Base-by-base conservation (phyloP, 495 filamentous ascomycete species). In the Podospora anserina region DNA sequence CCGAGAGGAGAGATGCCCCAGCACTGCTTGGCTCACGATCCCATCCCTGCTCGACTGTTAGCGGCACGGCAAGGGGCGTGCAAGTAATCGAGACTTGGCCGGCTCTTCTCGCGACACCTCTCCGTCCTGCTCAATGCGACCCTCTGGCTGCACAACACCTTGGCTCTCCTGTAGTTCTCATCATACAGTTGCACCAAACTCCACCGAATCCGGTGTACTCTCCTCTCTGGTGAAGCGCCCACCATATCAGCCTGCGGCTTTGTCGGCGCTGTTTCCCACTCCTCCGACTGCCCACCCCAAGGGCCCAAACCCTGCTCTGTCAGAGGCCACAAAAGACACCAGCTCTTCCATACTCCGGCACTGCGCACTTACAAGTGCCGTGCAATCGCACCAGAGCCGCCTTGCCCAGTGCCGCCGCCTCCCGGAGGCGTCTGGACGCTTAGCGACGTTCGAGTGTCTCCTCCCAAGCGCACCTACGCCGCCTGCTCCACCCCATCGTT, bases 201-300 rank as follows among this genome's bases (percentile, higher is more conserved):
- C 75, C 72, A 73, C 69, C 69, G 67, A 66, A 68, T 54, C 66
- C 67, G 65, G 70, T 65, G 57, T 68, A 68, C 68, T 63, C 53
- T 73, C 65, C 64, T 63, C 67, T 65, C 55, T 67, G 67, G 60
- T 64, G 68, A 63, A 67, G 70, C 19, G 68, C 58, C 72, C 78
- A 78, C 75, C 73, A 78, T 73, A 81, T 81, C 82, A 83, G 82
- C 79, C 82, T 83, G 76, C 79, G 81, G 81, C 79, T 79, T 78
- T 72, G 81, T 83, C 82, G 82, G 82, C 75, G 77, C 74, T 75
- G 68, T 71, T 79, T 81, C 75, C 82, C 80, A 69, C 72, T 65
- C 57, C 69, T 64, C 70, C 66, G 66, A 70, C 57, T 68, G 32
- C 27, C 66, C 66, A 30, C 20, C 20, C 65, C 61, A 63, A 27